These are phyloP conservation scores for Podospora didyma DNA, from an alignment of 495 filamentous ascomycete genomes.

Conservation along the genomic window DNA sequence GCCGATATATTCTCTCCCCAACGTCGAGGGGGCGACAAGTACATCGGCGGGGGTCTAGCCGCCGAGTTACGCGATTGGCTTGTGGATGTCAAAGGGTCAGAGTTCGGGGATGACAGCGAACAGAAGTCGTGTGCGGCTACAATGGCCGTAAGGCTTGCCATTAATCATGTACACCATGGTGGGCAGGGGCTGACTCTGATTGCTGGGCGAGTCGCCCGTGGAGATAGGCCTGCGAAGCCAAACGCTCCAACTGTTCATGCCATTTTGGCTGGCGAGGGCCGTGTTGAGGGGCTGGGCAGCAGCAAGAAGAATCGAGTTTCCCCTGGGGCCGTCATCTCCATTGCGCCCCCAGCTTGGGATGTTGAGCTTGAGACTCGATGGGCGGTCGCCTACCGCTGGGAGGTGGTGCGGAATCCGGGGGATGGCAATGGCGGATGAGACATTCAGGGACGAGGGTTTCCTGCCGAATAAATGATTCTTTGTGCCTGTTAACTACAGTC, in stretches of 20 bases:
- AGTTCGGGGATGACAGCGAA: conserved; percentile 9
- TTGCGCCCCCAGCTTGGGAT: conserved; percentile 43
- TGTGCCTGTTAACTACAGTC: not conserved
- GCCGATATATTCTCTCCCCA: conserved; percentile 43
- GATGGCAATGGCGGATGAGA: not conserved
- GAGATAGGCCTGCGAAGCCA: not conserved
- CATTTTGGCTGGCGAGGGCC: conserved; percentile 40
- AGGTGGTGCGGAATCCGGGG: not conserved
- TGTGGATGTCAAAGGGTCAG: conserved; percentile 33
- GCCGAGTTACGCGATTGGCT: conserved; percentile 44
- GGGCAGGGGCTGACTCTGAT: conserved; percentile 20
- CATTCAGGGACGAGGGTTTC: not conserved
- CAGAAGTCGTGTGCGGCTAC: not conserved
- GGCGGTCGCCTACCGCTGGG: conserved; percentile 45
- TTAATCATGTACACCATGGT: conserved; percentile 19
- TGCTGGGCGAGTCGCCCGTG: conserved; percentile 2
- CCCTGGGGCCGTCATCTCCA: conserved; percentile 29
- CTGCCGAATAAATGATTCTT: too few species aligned
- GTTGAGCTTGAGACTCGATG: conserved; percentile 32
- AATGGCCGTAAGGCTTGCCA: conserved; percentile 13
- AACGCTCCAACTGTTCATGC: conserved; percentile 3
- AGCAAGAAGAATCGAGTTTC: conserved; percentile 9
- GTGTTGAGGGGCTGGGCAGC: conserved; percentile 1
- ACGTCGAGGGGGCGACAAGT: conserved; percentile 28
- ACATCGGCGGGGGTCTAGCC: conserved; percentile 40